Percentiles rank a stretch among this genome's conserved stretches.
These are phyloP conservation scores for Penicillium ochrochloron DNA, from an alignment of 495 filamentous ascomycete genomes.

Conservation along the genomic window DNA sequence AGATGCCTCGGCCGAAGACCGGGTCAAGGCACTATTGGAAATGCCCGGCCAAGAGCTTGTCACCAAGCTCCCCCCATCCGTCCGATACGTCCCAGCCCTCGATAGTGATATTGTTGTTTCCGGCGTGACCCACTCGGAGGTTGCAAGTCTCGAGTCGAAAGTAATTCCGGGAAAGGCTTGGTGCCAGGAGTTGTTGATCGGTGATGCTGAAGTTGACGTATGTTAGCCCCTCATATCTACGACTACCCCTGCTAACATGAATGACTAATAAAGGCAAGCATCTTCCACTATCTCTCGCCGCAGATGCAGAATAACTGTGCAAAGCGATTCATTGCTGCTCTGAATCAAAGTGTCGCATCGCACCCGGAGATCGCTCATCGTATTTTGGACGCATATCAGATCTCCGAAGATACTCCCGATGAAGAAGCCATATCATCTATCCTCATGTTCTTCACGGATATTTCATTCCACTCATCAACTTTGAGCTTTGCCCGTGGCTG, in stretches of 20 bases:
- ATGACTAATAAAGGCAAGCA: constrained; percentile 29
- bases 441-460: constrained; percentile 45
- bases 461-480: constrained; percentile 44
- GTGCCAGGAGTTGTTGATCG: constrained; percentile 49
- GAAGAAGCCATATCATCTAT: constrained; percentile 37
- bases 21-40: constrained; percentile 37
- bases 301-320: constrained; percentile 36
- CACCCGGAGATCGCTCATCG: constrained; percentile 25
- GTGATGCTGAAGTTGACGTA: constrained; percentile 49
- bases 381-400: constrained; percentile 39
- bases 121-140: constrained; percentile 30
- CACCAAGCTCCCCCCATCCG: constrained; percentile 33
- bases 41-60: constrained; percentile 41
- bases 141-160: constrained; percentile 24
- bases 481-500: constrained; percentile 40
- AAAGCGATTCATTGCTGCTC: constrained; percentile 34
- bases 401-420: constrained; percentile 35
- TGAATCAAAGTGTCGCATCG: constrained; percentile 25
- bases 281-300: constrained; percentile 32
- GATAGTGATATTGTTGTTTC: constrained; percentile 44
- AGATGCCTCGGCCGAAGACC: constrained; percentile 31
- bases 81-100: constrained; percentile 29
- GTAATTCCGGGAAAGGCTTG: constrained; percentile 32
- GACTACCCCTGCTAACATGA: neutral
- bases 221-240: neutral